Percentiles rank a stretch among this genome's conserved stretches.
These are phyloP conservation scores for Acacia concinna DNA, from an alignment of 331 rosid genomes.

Conservation along the genomic window DNA sequence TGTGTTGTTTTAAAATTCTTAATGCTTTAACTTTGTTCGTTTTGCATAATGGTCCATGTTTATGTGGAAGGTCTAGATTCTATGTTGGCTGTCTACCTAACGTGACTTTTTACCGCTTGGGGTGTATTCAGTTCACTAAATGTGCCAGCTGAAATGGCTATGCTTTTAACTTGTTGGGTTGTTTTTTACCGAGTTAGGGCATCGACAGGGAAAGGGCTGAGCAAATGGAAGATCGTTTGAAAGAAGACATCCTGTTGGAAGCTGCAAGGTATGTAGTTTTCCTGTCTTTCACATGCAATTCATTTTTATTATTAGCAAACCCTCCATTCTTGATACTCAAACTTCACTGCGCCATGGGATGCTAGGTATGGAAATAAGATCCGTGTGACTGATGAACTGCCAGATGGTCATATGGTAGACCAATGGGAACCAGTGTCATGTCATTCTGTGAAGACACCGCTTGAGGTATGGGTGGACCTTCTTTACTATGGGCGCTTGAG, in stretches of 20 bases:
- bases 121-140: background rate
- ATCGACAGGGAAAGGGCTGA: slow-evolving; percentile 75
- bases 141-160: slow-evolving; percentile 11
- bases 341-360: slow-evolving; percentile 38
- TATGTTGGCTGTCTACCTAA: background rate
- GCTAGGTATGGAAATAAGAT: slow-evolving; percentile 86
- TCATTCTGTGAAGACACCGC: slow-evolving; percentile 75
- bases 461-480: slow-evolving; percentile 58
- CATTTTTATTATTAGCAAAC: background rate
- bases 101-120: background rate
- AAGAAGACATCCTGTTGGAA: slow-evolving; percentile 68
- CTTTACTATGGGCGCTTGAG: slow-evolving; percentile 24
- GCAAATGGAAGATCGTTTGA: slow-evolving; percentile 81
- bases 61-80: slow-evolving; percentile 4
- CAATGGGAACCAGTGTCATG: slow-evolving; percentile 85
- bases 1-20: slow-evolving; percentile 29
- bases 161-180: slow-evolving; percentile 13
- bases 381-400: slow-evolving; percentile 94
- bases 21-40: background rate
- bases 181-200: slow-evolving; percentile 48
- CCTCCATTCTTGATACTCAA: slow-evolving; percentile 29
- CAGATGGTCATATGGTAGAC: slow-evolving; percentile 98
- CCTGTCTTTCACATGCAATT: background rate
- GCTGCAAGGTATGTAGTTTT: slow-evolving; percentile 65
- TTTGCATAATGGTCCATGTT: background rate